Conservation (phyloP, 2,329 filamentous ascomycete species). For the Sporothrix globosa region DNA sequence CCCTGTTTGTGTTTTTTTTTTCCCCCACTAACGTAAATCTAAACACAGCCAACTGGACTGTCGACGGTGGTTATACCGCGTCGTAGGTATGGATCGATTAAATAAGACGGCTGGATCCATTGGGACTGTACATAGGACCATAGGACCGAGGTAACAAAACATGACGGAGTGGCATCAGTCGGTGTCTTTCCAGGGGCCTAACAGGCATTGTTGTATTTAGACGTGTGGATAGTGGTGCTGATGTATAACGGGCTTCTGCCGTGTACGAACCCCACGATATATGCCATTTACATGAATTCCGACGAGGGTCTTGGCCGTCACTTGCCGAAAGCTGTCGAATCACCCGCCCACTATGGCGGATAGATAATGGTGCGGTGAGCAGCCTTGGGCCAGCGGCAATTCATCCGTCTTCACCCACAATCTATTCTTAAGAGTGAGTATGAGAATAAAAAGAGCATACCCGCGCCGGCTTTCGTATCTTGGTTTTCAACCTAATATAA, state of each 20-base stretch:
- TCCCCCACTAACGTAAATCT: too few relatives aligned
- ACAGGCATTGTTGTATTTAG: neutral
- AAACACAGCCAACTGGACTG: conserved; percentile 29
- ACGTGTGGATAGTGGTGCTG: neutral
- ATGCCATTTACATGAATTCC: neutral
- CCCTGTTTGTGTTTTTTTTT: too few relatives aligned
- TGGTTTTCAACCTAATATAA: neutral
- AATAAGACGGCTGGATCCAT: too few relatives aligned
- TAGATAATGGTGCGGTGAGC: neutral
- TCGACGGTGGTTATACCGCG: conserved; percentile 25
- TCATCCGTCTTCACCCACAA: conserved; percentile 18
- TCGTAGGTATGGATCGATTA: neutral
- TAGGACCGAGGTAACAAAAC: neutral
- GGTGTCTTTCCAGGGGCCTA: neutral
- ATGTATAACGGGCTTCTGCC: neutral
- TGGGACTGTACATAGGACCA: neutral
- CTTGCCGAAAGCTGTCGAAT: conserved; percentile 12
- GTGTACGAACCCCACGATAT: neutral
- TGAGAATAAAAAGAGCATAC: neutral
- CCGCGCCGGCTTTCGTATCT: neutral
- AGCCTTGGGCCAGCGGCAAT: conserved; percentile 9
- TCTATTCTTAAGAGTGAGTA: neutral
- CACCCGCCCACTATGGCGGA: neutral
- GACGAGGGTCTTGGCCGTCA: neutral
- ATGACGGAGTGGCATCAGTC: neutral